These are phyloP conservation scores for Lepidium sativum DNA, from an alignment of 345 rosid species.

Conservation along the genomic window DNA sequence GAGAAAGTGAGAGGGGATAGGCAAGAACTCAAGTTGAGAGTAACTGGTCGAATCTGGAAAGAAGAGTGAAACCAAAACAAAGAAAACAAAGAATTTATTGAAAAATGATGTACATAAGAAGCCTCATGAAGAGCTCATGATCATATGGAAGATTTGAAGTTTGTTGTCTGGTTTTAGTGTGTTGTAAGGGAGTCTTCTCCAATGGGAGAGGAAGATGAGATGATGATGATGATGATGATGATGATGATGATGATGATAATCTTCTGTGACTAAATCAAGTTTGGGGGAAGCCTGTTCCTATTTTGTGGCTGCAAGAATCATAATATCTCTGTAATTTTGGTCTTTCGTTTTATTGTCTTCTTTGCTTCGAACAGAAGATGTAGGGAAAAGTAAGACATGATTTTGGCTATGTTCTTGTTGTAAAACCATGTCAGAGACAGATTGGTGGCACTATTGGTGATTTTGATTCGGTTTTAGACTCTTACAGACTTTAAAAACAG, in stretches of 20 bases:
- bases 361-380: slow-evolving; percentile 13
- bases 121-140: slow-evolving; percentile 9
- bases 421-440: slow-evolving; percentile 18
- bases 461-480: background rate
- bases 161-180: slow-evolving; percentile 7
- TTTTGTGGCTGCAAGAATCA: slow-evolving; percentile 4
- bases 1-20: slow-evolving; percentile 47
- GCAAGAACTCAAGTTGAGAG: slow-evolving; percentile 80
- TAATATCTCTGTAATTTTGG: slow-evolving; percentile 15
- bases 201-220: slow-evolving; percentile 11
- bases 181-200: slow-evolving; percentile 13
- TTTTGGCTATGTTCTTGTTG: slow-evolving; percentile 23
- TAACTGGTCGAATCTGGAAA: slow-evolving; percentile 90
- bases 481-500: background rate
- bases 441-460: slow-evolving; percentile 5
- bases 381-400: slow-evolving; percentile 17
- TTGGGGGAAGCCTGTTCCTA: slow-evolving; percentile 19
- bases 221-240: slow-evolving; percentile 14
- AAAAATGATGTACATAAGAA: slow-evolving; percentile 23
- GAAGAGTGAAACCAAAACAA: slow-evolving; percentile 42
- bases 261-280: slow-evolving; percentile 14
- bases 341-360: background rate
- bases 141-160: slow-evolving; percentile 18
- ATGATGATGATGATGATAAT: slow-evolving; percentile 13
- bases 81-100: background rate